Conservation (phyloP, 164 flowering plant species). For the Magnolia sinica region DNA sequence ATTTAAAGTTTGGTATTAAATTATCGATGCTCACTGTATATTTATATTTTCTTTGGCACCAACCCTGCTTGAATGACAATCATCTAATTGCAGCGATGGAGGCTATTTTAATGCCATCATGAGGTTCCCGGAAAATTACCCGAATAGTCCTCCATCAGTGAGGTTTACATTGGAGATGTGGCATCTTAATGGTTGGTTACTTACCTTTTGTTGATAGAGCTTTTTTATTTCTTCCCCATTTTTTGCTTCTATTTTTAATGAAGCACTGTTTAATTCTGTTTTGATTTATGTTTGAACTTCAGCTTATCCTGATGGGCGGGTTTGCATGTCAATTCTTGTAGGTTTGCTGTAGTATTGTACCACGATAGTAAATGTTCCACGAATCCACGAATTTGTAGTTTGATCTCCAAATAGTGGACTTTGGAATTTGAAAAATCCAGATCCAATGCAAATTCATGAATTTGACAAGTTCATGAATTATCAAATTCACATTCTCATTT, state of each 20-base stretch:
- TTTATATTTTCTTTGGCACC: not conserved
- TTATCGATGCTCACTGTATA: not conserved
- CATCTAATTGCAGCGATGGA: constrained; percentile 51
- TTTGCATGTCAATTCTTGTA: constrained; percentile 82
- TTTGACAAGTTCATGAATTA: no score
- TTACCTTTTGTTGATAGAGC: not conserved
- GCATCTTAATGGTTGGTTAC: constrained; percentile 75
- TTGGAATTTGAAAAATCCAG: no score
- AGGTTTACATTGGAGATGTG: constrained; percentile 72
- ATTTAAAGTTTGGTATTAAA: not conserved
- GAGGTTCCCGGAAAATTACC: constrained; percentile 65
- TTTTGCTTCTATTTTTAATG: not conserved
- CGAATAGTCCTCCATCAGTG: constrained; percentile 69
- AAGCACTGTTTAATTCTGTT: not conserved
- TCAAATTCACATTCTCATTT: no score
- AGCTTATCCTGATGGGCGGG: constrained; percentile 91
- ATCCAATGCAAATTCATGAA: no score
- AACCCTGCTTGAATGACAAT: not conserved
- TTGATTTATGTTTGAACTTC: constrained; percentile 16
- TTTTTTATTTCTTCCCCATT: not conserved
- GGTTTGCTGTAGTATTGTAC: no score
- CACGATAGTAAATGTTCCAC: no score
- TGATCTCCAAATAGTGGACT: no score
- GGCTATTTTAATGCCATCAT: constrained; percentile 75
- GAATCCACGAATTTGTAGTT: no score